phyloP scores from a whole-genome alignment of 169 alveolate species.

The Plasmodium coatneyi region DNA sequence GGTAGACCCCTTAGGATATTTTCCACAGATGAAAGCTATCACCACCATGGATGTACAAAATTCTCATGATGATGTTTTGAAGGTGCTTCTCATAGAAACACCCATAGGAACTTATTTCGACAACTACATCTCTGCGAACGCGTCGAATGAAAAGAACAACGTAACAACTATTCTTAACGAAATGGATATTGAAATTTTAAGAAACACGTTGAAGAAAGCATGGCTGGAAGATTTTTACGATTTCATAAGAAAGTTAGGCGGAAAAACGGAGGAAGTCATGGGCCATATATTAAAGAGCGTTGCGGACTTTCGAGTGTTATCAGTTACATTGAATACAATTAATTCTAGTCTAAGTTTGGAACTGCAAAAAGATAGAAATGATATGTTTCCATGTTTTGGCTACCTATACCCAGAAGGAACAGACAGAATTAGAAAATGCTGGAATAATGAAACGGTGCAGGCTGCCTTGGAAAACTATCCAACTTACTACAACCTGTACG shows the following conservation, averaged over 20 bases:
- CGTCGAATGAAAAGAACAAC: constrained; percentile 75
- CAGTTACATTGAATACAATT: constrained; percentile 86
- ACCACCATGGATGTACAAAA: constrained; percentile 94
- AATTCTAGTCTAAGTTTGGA: constrained; percentile 77
- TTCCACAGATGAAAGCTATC: constrained; percentile 97
- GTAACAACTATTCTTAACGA: constrained; percentile 77
- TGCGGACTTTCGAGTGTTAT: constrained; percentile 89
- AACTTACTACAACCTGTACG: constrained; percentile 89
- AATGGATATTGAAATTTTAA: constrained; percentile 89
- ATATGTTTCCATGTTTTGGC: constrained; percentile 91
- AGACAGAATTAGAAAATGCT: constrained; percentile 90
- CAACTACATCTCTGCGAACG: constrained; percentile 74
- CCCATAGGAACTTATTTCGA: constrained; percentile 95
- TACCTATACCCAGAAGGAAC: constrained; percentile 94
- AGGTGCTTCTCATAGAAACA: constrained; percentile 97
- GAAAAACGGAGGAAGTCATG: constrained; percentile 93
- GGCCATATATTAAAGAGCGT: constrained; percentile 91
- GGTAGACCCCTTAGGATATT: constrained; percentile 98
- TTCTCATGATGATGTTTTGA: constrained; percentile 95
- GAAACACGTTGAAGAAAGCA: constrained; percentile 93
- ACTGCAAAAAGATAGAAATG: constrained; percentile 86
- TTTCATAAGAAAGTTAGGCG: constrained; percentile 90
- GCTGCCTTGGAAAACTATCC: constrained; percentile 92
- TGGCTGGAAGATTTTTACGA: constrained; percentile 97
- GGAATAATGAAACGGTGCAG: constrained; percentile 91